Conservation (phyloP, 2,329 filamentous ascomycete species). For the Clathrospora elynae region DNA sequence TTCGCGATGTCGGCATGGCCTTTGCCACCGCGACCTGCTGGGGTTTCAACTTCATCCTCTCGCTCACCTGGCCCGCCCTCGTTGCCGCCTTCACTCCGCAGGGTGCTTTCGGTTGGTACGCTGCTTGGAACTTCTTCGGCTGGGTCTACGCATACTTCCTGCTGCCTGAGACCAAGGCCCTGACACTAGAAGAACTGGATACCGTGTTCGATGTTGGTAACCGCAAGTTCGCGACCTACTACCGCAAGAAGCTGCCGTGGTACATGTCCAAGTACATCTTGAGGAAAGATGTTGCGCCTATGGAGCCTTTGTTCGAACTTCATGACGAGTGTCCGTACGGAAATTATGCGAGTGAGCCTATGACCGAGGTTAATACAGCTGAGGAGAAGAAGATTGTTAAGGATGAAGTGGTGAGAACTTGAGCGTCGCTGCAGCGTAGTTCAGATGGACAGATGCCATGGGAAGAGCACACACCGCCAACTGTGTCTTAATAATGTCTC, state of each 20-base stretch:
- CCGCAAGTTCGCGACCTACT: slow-evolving; percentile 29
- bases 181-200: slow-evolving; percentile 40
- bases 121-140: slow-evolving; percentile 60
- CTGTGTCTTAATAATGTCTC: too few relatives aligned
- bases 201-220: slow-evolving; percentile 41
- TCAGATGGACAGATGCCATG: too few relatives aligned
- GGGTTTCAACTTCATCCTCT: slow-evolving; percentile 62
- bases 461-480: too few relatives aligned
- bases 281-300: slow-evolving; percentile 33
- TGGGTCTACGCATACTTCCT: slow-evolving; percentile 50
- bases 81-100: slow-evolving; percentile 55
- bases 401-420: slow-evolving; percentile 1
- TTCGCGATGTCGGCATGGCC: slow-evolving; percentile 51
- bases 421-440: too few relatives aligned
- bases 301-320: slow-evolving; percentile 33
- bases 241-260: slow-evolving; percentile 43
- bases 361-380: slow-evolving; percentile 2
- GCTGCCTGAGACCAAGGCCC: slow-evolving; percentile 39
- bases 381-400: slow-evolving; percentile 10
- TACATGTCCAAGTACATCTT: slow-evolving; percentile 46
- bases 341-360: slow-evolving; percentile 3
- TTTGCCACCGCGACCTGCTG: slow-evolving; percentile 60
- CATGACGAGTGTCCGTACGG: slow-evolving; percentile 16
- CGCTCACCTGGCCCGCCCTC: slow-evolving; percentile 60
- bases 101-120: slow-evolving; percentile 63